Conservation (phyloP, 805 yeast species). For the Lachancea sp. region DNA sequence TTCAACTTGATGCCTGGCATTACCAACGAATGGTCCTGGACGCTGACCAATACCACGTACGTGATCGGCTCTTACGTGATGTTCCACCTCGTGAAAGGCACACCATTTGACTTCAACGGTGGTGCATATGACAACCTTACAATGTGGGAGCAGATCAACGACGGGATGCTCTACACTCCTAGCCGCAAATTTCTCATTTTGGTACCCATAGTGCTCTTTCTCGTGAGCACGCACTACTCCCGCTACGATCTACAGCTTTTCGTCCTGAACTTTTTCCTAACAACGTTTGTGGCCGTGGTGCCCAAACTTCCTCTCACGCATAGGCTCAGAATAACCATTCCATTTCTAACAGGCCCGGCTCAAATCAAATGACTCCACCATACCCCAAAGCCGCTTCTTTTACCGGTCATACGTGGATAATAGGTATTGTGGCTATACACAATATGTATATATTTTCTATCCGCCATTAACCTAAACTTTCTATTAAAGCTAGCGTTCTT, state of each 20-base stretch:
- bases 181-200: conserved; percentile 86
- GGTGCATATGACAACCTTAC: conserved; percentile 95
- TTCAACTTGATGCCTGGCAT: conserved; percentile 78
- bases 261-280: conserved; percentile 60
- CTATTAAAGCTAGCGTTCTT: background rate
- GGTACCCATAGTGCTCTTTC: conserved; percentile 85
- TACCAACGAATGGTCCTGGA: conserved; percentile 83
- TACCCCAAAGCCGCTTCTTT: background rate
- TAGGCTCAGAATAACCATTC: conserved; percentile 62
- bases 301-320: conserved; percentile 86
- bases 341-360: conserved; percentile 39
- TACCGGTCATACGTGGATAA: background rate
- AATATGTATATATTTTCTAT: background rate
- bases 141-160: conserved; percentile 96
- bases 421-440: background rate
- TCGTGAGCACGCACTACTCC: conserved; percentile 84
- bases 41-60: conserved; percentile 84
- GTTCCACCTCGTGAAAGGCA: conserved; percentile 96
- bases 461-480: background rate
- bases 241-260: conserved; percentile 77
- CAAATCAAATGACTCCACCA: conserved; percentile 27
- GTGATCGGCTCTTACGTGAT: conserved; percentile 87
- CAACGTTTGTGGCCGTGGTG: conserved; percentile 79
- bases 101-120: conserved; percentile 92
- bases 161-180: conserved; percentile 96